phyloP scores from a whole-genome alignment of 1,139 yeast species.

The Hansenula lynferdii region DNA sequence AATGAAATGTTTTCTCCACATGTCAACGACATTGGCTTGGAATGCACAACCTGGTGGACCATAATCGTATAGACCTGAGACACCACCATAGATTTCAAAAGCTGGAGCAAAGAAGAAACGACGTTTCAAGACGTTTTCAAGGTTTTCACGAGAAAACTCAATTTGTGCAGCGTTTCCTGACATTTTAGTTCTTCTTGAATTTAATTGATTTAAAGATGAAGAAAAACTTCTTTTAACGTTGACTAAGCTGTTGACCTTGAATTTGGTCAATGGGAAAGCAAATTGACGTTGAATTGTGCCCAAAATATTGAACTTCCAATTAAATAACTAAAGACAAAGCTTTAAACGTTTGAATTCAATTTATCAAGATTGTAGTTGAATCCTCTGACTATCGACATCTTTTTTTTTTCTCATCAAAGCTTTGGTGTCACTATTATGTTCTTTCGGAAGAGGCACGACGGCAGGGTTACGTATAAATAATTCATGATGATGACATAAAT shows the following conservation, averaged over 20 bases:
- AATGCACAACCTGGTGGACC: constrained; percentile 99
- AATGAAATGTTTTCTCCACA: constrained; percentile 97
- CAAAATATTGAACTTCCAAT: not conserved
- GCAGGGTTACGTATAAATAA: not conserved
- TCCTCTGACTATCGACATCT: not conserved
- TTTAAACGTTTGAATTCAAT: no score
- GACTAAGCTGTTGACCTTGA: not conserved
- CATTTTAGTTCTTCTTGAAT: constrained; percentile 14
- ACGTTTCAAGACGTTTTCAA: constrained; percentile 89
- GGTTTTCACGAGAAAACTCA: constrained; percentile 74
- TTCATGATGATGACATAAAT: no score
- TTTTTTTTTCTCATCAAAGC: no score
- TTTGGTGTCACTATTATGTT: not conserved
- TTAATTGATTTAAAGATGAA: not conserved
- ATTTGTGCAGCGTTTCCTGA: constrained; percentile 39
- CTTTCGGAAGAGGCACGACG: not conserved
- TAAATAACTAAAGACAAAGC: not conserved
- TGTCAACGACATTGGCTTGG: constrained; percentile 91
- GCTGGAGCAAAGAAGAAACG: constrained; percentile 98
- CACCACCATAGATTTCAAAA: constrained; percentile 97
- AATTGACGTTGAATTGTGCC: constrained; percentile 1
- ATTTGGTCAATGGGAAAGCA: constrained; percentile 1
- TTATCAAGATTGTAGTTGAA: not conserved
- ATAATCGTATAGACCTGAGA: constrained; percentile 94
- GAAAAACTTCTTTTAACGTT: not conserved